Percentiles rank a stretch among this genome's conserved stretches.
Evolutionary conservation across 306 rosid genomes (phyloP).

Genomic region (Vachellia pachyceras): DNA sequence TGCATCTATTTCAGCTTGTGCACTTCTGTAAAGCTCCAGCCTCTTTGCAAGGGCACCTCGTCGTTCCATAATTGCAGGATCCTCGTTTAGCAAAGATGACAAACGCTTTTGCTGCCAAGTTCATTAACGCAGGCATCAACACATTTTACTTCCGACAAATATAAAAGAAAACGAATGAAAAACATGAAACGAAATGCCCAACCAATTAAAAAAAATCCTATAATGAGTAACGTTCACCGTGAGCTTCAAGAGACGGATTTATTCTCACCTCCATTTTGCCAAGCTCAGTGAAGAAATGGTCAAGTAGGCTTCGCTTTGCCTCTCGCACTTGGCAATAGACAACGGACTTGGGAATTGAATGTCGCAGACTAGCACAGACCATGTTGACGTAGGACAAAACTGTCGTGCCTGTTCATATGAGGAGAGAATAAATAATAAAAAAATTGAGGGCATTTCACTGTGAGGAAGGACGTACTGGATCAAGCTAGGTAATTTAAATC

Average conservation of each 20-base stretch:
- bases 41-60: constrained; percentile 78
- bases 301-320: constrained; percentile 86
- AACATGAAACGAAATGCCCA: not conserved
- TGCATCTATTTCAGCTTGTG: constrained; percentile 86
- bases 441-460: constrained; percentile 1
- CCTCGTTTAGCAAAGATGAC: constrained; percentile 86
- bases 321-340: constrained; percentile 94
- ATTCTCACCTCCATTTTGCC: constrained; percentile 80
- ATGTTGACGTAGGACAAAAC: constrained; percentile 83
- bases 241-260: not conserved
- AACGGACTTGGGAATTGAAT: constrained; percentile 85
- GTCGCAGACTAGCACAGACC: constrained; percentile 79
- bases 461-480: not conserved
- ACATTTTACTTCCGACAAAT: not conserved
- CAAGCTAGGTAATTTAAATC: not conserved
- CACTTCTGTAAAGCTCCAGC: constrained; percentile 86
- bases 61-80: constrained; percentile 91
- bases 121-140: constrained; percentile 1
- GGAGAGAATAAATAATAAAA: not conserved
- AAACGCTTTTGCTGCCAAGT: constrained; percentile 65
- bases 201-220: not conserved
- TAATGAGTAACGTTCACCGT: not conserved
- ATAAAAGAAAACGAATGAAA: not conserved
- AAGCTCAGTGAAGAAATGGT: constrained; percentile 77
- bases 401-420: constrained; percentile 61